These are phyloP conservation scores for Candida silvicultrix DNA, from an alignment of 805 yeast species.

Conservation along the genomic window DNA sequence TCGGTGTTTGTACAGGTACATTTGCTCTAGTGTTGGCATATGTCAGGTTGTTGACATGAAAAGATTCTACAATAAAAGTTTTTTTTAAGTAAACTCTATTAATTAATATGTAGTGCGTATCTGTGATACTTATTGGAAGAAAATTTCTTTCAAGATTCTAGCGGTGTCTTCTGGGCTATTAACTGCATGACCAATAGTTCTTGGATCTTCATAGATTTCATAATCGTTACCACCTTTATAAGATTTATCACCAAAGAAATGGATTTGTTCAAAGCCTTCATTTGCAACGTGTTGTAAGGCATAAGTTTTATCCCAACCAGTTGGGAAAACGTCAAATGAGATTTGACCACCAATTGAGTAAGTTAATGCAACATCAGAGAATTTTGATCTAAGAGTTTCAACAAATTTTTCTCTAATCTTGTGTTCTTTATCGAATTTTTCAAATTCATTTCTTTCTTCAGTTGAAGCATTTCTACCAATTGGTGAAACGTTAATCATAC, in stretches of 20 bases:
- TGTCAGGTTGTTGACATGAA: conserved; percentile 65
- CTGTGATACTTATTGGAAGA: conserved; percentile 25
- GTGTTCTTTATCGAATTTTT: conserved; percentile 73
- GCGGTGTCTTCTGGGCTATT: conserved; percentile 85
- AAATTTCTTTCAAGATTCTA: conserved; percentile 76
- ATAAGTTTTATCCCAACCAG: conserved; percentile 99
- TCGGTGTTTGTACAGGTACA: conserved; percentile 98
- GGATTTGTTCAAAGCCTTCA: conserved; percentile 83
- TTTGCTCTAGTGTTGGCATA: conserved; percentile 92
- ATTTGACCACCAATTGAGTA: conserved; percentile 99
- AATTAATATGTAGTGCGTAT: neutral
- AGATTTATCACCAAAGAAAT: conserved; percentile 98
- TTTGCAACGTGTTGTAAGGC: conserved; percentile 86
- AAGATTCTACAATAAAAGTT: conserved; percentile 2
- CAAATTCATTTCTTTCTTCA: conserved; percentile 89
- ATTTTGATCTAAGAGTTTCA: conserved; percentile 72
- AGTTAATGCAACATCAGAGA: conserved; percentile 80
- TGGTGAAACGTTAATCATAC: conserved; percentile 98
- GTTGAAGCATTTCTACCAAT: conserved; percentile 97
- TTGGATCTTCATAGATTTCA: conserved; percentile 86
- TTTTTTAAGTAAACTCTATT: neutral
- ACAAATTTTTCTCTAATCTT: conserved; percentile 83
- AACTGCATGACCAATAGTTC: conserved; percentile 97
- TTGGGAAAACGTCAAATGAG: conserved; percentile 98
- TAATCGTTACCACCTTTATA: conserved; percentile 97